Conservation (phyloP, 805 yeast species). For the Wickerhamomyces rabaulensis region DNA sequence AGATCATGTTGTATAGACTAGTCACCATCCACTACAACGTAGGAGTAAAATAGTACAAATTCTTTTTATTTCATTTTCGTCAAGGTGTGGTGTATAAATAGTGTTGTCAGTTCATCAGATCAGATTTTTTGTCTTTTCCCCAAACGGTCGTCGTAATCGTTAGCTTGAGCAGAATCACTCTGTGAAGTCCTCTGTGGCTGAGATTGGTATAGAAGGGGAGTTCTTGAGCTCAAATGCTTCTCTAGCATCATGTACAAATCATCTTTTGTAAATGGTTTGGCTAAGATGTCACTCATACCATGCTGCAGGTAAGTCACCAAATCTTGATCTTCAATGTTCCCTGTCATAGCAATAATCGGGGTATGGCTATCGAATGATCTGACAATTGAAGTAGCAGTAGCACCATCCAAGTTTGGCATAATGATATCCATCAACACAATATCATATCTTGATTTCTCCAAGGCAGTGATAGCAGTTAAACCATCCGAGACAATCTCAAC, state of each 20-base stretch:
- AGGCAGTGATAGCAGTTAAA: conserved; percentile 72
- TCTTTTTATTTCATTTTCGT: background rate
- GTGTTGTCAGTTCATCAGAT: background rate
- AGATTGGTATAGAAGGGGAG: conserved; percentile 27
- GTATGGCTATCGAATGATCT: conserved; percentile 79
- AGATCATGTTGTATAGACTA: too few species aligned
- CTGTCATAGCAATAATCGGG: conserved; percentile 93
- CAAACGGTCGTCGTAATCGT: conserved; percentile 14
- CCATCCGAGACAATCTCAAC: conserved; percentile 95
- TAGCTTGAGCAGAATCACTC: background rate
- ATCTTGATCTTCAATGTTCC: conserved; percentile 80
- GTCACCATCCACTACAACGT: too few species aligned
- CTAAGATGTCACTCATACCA: conserved; percentile 89
- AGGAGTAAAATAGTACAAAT: too few species aligned
- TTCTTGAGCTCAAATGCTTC: conserved; percentile 56
- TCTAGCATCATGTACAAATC: conserved; percentile 75
- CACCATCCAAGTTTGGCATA: conserved; percentile 86
- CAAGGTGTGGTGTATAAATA: background rate
- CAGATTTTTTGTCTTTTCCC: conserved; percentile 21
- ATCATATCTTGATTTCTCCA: conserved; percentile 68
- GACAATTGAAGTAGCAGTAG: conserved; percentile 85
- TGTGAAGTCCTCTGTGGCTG: background rate
- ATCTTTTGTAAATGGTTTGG: conserved; percentile 89
- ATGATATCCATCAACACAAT: conserved; percentile 83
- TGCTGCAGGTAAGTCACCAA: conserved; percentile 74